These are phyloP conservation scores for Fusarium concolor DNA, from an alignment of 2,329 filamentous ascomycete genomes.

Conservation along the genomic window DNA sequence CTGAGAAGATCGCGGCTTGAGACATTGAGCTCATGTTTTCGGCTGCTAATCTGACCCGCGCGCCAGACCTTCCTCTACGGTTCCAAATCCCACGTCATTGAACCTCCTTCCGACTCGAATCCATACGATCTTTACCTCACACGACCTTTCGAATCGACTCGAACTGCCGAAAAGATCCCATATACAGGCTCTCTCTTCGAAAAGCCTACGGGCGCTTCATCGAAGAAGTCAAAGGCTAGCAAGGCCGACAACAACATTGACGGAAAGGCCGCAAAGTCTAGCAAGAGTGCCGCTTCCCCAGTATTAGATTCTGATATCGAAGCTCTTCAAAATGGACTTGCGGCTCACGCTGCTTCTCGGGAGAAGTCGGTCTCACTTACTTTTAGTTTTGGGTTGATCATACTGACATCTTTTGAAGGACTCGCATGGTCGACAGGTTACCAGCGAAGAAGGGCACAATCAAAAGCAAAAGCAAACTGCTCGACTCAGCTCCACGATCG, in stretches of 20 bases:
- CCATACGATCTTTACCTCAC: conserved; percentile 69
- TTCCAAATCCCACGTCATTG: conserved; percentile 61
- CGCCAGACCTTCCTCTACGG: conserved; percentile 66
- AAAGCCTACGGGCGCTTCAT: conserved; percentile 49
- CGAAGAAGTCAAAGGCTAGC: conserved; percentile 41
- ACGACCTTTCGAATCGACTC: conserved; percentile 60
- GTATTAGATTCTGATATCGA: conserved; percentile 63
- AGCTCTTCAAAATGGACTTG: conserved; percentile 58
- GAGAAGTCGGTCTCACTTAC: conserved; percentile 50
- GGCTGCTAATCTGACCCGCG: conserved; percentile 29
- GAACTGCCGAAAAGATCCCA: conserved; percentile 61
- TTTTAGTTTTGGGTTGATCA: conserved; percentile 16
- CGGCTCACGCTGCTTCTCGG: conserved; percentile 51
- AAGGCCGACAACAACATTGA: conserved; percentile 50
- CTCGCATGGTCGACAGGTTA: conserved; percentile 52
- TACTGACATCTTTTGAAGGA: conserved; percentile 49
- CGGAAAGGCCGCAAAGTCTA: conserved; percentile 47
- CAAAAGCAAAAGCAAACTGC: conserved; percentile 58
- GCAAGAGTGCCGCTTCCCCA: conserved; percentile 54
- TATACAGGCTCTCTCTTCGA: conserved; percentile 64
- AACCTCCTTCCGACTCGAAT: conserved; percentile 57
- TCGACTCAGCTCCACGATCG: conserved; percentile 55
- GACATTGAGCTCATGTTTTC: conserved; percentile 2
- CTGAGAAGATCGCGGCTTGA: not conserved
- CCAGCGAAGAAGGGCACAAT: conserved; percentile 49